Evolutionary conservation across 2,329 filamentous ascomycete genomes (phyloP), one percentile per base, ranked within the genome.

Genomic region (Aquanectria penicillioides): DNA sequence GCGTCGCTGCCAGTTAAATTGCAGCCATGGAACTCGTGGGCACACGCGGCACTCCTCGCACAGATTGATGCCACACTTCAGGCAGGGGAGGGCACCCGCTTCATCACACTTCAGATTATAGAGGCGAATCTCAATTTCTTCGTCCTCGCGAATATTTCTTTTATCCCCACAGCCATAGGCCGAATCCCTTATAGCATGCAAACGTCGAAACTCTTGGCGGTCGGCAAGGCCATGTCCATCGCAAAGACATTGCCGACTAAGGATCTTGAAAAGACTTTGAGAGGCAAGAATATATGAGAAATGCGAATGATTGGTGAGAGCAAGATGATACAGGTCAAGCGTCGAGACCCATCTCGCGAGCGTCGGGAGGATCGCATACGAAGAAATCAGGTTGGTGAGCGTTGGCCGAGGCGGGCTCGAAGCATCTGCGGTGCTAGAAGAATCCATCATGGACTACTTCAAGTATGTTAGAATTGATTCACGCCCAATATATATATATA

Each of bases 21-120:
- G 6, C 8, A 17, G 15, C 1, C 50, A 56, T 8, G 52, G 31
- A 11, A 40, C 57, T 0, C 65, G 62, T 0, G 56, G 59, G 33
- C 64, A 67, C 4, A 29, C 59, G 2, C 62, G 57, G 1, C 65
- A 67, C 52, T 67, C 65, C 1, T 67, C 64, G 5, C 65, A 67
- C 2, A 67, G 7, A 15, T 67, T 67, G 15, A 67, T 46, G 2
- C 46, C 51, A 6, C 62, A 67, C 17, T 59, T 66, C 1, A 59
- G 7, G 10, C 64, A 67, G 1, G 64, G 57, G 0, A 67, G 28
- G 1, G 57, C 60, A 0, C 33, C 49, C 1, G 62, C 38, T 5
- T 66, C 54, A 13, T 59, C 62, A 6, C 65, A 67, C 7, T 56
- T 53, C 10, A 23, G 3, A 1, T 58, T 59, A 11, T 62, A 67